Evolutionary conservation across 345 rosid genomes (phyloP), one percentile per base, ranked within the genome.

Genomic region (Melastoma malabathricum): DNA sequence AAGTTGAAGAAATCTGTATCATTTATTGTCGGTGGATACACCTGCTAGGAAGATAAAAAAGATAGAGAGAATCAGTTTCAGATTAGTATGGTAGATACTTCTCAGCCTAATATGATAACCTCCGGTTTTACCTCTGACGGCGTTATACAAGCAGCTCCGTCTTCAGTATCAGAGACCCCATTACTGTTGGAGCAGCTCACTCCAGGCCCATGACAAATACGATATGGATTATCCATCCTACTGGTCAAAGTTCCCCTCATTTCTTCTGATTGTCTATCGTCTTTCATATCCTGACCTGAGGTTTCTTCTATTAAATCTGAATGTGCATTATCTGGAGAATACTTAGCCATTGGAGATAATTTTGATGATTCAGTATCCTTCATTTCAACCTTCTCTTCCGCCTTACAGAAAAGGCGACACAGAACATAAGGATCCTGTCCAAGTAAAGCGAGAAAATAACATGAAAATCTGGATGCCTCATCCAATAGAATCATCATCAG

Each of bases 351-450:
- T 15, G 83, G 86, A 44, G 89, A 83, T 27, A 52, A 73, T 41
- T 62, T 74, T 9, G 48, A 70, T 55, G 70, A 77, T 55, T 75
- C 82, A 15, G 76, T 88, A 57, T 59, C 68, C 64, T 79, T 83
- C 39, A 13, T 52, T 55, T 50, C 79, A 49, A 22, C 47, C 64
- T 41, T 75, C 70, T 72, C 94, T 48, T 74, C 92, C 3, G 78
- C 65, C 67, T 86, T 90, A 41, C 77, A 80, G 64, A 90, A 90
- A 71, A 90, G 75, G 39, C 98, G 83, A 70, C 69, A 84, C 44
- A 90, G 86, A 56, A 90, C 94, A 61, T 72, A 90, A 34, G 92
- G 71, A 73, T 48, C 61, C 95, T 89, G 72, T 59, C n/a, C 18
- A 15, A 44, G 29, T 44, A 48, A 17, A 50, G 44, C 31, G 6